These are phyloP conservation scores for Termitomyces sp. DNA, from an alignment of 768 basidiomycete species.

Conservation along the genomic window DNA sequence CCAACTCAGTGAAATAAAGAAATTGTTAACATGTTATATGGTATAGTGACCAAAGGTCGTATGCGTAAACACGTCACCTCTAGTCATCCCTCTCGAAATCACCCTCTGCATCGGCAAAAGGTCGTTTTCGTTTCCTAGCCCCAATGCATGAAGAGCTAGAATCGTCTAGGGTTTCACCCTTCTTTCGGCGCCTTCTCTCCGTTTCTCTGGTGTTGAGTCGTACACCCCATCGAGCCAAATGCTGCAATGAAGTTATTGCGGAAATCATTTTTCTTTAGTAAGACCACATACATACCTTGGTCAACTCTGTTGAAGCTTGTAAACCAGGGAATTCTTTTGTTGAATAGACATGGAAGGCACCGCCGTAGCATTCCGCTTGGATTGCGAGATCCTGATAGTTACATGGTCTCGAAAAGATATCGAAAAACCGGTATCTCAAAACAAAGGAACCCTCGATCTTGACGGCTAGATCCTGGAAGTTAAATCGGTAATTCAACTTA, in stretches of 20 bases:
- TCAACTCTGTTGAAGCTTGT: conserved; percentile 59
- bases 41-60: neutral
- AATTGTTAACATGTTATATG: neutral
- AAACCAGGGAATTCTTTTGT: conserved; percentile 71
- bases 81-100: neutral
- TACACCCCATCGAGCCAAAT: conserved; percentile 51
- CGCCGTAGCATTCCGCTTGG: conserved; percentile 62
- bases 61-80: neutral
- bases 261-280: neutral
- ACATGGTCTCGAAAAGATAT: conserved; percentile 41
- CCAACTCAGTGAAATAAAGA: neutral
- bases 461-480: conserved; percentile 62
- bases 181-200: conserved; percentile 46
- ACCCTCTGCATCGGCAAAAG: neutral
- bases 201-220: conserved; percentile 55
- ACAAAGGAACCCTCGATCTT: conserved; percentile 62
- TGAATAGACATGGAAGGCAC: conserved; percentile 58
- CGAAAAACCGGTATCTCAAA: conserved; percentile 61
- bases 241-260: conserved; percentile 21
- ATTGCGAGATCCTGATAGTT: conserved; percentile 32
- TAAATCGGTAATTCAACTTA: neutral
- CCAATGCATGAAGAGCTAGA: neutral
- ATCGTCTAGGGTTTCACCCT: conserved; percentile 14
- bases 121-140: neutral
- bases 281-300: conserved; percentile 47